phyloP scores from a whole-genome alignment of 1,139 yeast genomes.

The Suhomyces bokatorum region DNA sequence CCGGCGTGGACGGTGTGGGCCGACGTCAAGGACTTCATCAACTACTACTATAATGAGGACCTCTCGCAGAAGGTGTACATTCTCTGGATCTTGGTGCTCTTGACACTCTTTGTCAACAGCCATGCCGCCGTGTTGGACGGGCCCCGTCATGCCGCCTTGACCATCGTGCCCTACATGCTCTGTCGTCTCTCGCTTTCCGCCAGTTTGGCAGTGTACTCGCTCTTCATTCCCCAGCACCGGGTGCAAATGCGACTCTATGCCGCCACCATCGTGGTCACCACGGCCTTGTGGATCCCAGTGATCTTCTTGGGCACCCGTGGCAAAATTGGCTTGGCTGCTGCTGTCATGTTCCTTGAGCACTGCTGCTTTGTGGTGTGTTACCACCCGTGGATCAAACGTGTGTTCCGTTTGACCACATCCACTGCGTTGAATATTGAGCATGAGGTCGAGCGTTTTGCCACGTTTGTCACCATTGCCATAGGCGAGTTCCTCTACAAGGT shows the following conservation, averaged over 20 bases:
- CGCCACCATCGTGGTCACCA: slow-evolving; percentile 30
- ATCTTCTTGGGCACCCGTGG: slow-evolving; percentile 47
- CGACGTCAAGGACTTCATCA: slow-evolving; percentile 64
- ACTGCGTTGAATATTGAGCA: slow-evolving; percentile 69
- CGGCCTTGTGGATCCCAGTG: slow-evolving; percentile 48
- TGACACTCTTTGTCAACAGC: slow-evolving; percentile 56
- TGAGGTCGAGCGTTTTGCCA: slow-evolving; percentile 60
- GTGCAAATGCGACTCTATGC: slow-evolving; percentile 51
- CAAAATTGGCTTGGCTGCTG: slow-evolving; percentile 49
- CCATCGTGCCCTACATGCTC: slow-evolving; percentile 49
- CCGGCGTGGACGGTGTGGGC: slow-evolving; percentile 69
- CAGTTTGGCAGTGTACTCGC: slow-evolving; percentile 45
- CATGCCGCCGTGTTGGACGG: slow-evolving; percentile 39
- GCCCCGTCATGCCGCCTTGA: slow-evolving; percentile 40
- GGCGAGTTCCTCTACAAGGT: slow-evolving; percentile 63
- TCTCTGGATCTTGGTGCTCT: slow-evolving; percentile 53
- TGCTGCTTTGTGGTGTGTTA: slow-evolving; percentile 31
- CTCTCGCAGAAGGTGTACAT: slow-evolving; percentile 54
- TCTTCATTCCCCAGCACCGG: slow-evolving; percentile 55
- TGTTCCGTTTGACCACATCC: slow-evolving; percentile 44
- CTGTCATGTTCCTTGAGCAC: slow-evolving; percentile 46
- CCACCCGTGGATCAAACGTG: slow-evolving; percentile 50
- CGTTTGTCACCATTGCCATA: slow-evolving; percentile 63
- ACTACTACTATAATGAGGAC: slow-evolving; percentile 65
- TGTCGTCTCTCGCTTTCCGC: slow-evolving; percentile 44